phyloP scores from a whole-genome alignment of 345 rosid genomes.

The Psidium friedrichsthalianum region DNA sequence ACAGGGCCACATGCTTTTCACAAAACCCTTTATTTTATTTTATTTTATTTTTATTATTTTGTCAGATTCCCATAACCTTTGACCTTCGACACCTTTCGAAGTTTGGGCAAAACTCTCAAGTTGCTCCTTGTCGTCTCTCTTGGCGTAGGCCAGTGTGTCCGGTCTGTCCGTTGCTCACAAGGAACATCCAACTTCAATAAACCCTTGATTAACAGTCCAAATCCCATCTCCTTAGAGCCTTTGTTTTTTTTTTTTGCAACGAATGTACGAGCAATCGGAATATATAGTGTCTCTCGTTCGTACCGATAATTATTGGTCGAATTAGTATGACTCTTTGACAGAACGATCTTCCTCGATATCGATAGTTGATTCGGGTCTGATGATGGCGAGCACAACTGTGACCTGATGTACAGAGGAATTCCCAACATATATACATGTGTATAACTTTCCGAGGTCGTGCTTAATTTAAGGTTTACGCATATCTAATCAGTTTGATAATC shows the following conservation, averaged over 20 bases:
- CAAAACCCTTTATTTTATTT: no score
- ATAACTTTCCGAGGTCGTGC: no score
- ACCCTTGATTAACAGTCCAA: background rate
- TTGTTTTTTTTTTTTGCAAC: background rate
- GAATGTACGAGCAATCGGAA: background rate
- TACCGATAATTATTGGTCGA: no score
- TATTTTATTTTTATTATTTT: no score
- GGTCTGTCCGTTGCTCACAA: background rate
- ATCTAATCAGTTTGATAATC: background rate
- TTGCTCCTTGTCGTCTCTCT: background rate
- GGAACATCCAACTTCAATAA: background rate
- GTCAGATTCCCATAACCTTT: background rate
- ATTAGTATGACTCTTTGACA: no score
- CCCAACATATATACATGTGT: no score
- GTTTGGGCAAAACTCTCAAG: background rate
- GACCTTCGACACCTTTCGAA: background rate
- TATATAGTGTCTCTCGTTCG: no score
- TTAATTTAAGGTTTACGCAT: background rate
- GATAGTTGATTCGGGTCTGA: no score
- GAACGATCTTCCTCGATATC: no score
- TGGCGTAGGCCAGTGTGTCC: background rate
- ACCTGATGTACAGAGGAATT: no score
- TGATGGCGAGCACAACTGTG: no score
- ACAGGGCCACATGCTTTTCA: no score
- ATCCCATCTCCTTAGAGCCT: background rate